phyloP scores from a whole-genome alignment of 2,329 filamentous ascomycete genomes.

The Cryphonectria naterciae region DNA sequence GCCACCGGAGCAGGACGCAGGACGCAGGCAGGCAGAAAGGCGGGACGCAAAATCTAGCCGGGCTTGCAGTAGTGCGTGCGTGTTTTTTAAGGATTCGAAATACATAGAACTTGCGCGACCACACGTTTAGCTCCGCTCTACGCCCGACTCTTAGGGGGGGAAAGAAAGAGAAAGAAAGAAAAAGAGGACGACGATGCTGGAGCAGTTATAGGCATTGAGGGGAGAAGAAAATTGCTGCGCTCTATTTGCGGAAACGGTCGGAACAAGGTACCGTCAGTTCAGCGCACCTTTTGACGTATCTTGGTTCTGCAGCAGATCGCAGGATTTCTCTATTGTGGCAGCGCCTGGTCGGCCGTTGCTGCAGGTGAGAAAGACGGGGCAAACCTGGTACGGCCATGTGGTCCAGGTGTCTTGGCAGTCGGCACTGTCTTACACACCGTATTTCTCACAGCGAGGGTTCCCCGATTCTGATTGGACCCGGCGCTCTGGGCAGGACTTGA shows the following conservation, averaged over 20 bases:
- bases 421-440: constrained; percentile 22
- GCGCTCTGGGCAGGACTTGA: constrained; percentile 22
- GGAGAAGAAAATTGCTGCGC: neutral
- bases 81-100: neutral
- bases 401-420: constrained; percentile 7
- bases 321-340: neutral
- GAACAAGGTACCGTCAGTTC: neutral
- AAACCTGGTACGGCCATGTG: constrained; percentile 27
- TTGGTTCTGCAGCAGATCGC: constrained; percentile 7
- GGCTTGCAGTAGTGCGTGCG: neutral
- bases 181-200: neutral
- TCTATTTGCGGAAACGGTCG: neutral
- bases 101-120: neutral
- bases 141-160: neutral
- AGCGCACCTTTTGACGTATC: neutral
- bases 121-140: neutral
- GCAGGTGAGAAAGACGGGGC: constrained; percentile 6
- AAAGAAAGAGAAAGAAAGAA: neutral
- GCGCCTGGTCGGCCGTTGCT: constrained; percentile 9
- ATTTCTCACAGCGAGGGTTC: neutral
- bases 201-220: neutral
- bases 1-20: neutral
- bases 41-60: neutral
- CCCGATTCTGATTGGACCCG: constrained; percentile 24
- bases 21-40: neutral